Evolutionary conservation across 2,329 filamentous ascomycete genomes (phyloP), one percentile per base, ranked within the genome.

Genomic region (Sporothrix brasiliensis): DNA sequence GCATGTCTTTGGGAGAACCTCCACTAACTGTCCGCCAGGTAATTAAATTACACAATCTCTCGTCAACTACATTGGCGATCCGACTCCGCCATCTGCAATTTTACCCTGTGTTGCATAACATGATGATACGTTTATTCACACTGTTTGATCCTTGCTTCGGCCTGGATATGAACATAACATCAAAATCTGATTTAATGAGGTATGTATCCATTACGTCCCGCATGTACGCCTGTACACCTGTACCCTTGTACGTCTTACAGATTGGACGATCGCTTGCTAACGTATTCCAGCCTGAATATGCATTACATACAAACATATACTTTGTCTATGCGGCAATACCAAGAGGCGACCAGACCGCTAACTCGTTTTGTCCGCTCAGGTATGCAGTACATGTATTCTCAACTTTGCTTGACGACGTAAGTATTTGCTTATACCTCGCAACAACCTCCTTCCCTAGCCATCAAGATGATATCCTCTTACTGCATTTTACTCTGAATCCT

Each of bases 91-190:
- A n/a, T 24, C 54, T 54, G 54, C 56, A 24, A 54, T 24, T 39
- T 58, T 30, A 41, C 63, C 19, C 63, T 39, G 49, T 21, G 11
- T 60, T 67, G 71, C 74, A 76, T 76, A 72, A 80, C n/a, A 69
- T 86, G 84, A 86, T 86, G 84, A 86, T 75, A 72, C 78, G 83
- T 77, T 72, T 86, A 87, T 87, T 87, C 85, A 87, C 85, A 87
- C 85, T 87, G 84, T 86, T 85, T 86, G 85, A 87, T 82, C 80
- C 78, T 75, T 54, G 75, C 76, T 78, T 77, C 79, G 79, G 80
- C 74, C 41, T 73, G 81, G 80, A 81, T 74, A 85, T 86, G 85
- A 86, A 86, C 83, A 85, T 61, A 76, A 81, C 73, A 77, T 74
- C 80, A 84, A 80, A 83, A 83, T 85, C 84, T 86, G 84, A 86